These are phyloP conservation scores for Ascochyta rabiei DNA, from an alignment of 2,329 filamentous ascomycete genomes.

Conservation along the genomic window DNA sequence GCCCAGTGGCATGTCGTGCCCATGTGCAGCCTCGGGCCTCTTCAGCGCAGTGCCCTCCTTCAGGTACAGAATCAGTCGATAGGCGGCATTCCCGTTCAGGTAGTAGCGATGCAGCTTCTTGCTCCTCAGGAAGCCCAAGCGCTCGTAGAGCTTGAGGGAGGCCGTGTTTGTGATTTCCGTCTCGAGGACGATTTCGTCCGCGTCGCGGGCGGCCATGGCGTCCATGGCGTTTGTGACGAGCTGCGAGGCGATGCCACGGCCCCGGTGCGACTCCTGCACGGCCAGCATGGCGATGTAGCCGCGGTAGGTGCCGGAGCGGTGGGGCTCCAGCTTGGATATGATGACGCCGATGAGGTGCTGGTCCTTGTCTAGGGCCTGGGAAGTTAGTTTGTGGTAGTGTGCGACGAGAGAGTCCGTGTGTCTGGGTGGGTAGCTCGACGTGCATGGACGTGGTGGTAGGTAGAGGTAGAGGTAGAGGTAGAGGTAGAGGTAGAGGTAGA, in stretches of 20 bases:
- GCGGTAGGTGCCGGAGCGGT: slow-evolving; percentile 82
- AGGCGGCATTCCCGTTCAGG: slow-evolving; percentile 93
- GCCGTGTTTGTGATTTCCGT: slow-evolving; percentile 92
- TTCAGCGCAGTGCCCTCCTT: slow-evolving; percentile 55
- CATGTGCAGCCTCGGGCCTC: slow-evolving; percentile 24
- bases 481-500: too few relatives aligned
- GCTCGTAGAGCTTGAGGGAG: slow-evolving; percentile 90
- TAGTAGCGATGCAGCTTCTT: slow-evolving; percentile 96
- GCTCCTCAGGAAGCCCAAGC: slow-evolving; percentile 86
- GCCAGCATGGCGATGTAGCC: slow-evolving; percentile 99
- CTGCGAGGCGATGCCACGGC: slow-evolving; percentile 82
- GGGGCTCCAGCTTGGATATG: slow-evolving; percentile 90
- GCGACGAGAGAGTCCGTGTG: too few relatives aligned
- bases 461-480: too few relatives aligned
- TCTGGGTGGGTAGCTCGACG: too few relatives aligned
- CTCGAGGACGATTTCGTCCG: slow-evolving; percentile 94
- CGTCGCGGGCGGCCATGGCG: slow-evolving; percentile 80
- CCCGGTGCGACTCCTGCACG: slow-evolving; percentile 79
- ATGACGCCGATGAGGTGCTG: slow-evolving; percentile 82
- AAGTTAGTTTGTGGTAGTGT: background rate
- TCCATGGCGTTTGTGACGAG: slow-evolving; percentile 91
- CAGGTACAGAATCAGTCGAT: slow-evolving; percentile 81
- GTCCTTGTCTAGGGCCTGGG: slow-evolving; percentile 42
- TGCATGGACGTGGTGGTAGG: too few relatives aligned
- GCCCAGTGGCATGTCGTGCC: slow-evolving; percentile 2